Evolutionary conservation across 306 rosid species (phyloP).

Genomic region (Canavalia ensiformis): DNA sequence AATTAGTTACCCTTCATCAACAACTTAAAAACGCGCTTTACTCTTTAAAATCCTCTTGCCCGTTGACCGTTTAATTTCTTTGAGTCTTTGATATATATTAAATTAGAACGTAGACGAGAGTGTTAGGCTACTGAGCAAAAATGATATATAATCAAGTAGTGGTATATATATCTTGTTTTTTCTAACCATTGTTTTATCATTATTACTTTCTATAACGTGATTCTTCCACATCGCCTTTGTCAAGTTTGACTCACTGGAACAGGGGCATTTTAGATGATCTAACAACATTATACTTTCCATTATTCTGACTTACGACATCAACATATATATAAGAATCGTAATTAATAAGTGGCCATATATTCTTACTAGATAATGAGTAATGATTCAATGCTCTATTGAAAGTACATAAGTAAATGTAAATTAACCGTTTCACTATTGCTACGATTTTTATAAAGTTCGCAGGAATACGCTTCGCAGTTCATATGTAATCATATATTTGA

Average conservation of each 20-base stretch:
- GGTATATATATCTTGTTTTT: neutral
- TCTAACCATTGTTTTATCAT: slow-evolving; percentile 20
- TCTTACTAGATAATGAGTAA: neutral
- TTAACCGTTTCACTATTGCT: neutral
- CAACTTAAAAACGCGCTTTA: no score
- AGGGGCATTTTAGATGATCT: neutral
- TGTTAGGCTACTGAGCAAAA: slow-evolving; percentile 39
- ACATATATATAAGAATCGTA: neutral
- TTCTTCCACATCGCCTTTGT: neutral
- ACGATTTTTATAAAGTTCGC: no score
- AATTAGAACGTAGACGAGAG: neutral
- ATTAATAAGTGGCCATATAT: neutral
- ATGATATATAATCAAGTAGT: neutral
- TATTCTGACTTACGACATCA: neutral
- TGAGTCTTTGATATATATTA: no score
- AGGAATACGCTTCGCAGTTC: no score
- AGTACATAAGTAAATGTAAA: neutral
- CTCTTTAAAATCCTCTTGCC: no score
- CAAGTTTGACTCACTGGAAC: neutral
- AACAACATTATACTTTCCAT: neutral
- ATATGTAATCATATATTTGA: no score
- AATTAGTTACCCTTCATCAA: no score
- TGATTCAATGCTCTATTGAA: neutral
- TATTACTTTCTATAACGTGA: slow-evolving; percentile 15
- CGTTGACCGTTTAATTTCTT: no score